A percentile compares a stretch with the other conserved stretches of the same genome.
phyloP scores from a whole-genome alignment of 2,329 filamentous ascomycete genomes.

The Exophiala mesophila region DNA sequence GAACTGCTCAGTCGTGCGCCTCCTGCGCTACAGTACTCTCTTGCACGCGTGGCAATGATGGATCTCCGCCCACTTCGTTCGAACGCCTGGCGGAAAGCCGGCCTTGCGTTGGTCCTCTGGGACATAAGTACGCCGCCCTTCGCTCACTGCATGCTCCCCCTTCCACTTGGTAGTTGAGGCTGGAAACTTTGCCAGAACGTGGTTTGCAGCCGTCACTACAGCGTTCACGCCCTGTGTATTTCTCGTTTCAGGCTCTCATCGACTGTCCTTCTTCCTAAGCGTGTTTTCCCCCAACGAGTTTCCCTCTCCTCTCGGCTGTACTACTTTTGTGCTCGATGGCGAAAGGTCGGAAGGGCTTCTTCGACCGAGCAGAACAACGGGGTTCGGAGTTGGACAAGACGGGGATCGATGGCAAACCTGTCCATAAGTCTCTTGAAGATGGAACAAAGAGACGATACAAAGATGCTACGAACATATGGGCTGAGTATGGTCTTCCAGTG shows the following conservation, averaged over 20 bases:
- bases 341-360: slow-evolving; percentile 5
- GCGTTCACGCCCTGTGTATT: slow-evolving; percentile 1
- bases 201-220: slow-evolving; percentile 3
- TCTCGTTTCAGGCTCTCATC: slow-evolving; percentile 3
- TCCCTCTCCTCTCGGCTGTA: slow-evolving; percentile 5
- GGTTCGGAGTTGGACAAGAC: slow-evolving; percentile 2
- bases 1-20: slow-evolving; percentile 1
- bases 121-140: slow-evolving; percentile 13
- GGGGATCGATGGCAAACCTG: slow-evolving; percentile 5
- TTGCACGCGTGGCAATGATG: slow-evolving; percentile 5
- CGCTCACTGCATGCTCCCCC: slow-evolving; percentile 4
- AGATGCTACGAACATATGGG: slow-evolving; percentile 3
- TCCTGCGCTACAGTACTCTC: slow-evolving; percentile 9
- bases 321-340: slow-evolving; percentile 2
- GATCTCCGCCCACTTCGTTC: slow-evolving; percentile 13
- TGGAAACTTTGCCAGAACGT: slow-evolving; percentile 3
- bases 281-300: slow-evolving; percentile 4
- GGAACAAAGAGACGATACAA: slow-evolving; percentile 1
- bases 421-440: slow-evolving; percentile 6
- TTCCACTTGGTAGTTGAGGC: slow-evolving; percentile 1
- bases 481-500: slow-evolving; percentile 2
- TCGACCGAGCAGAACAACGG: slow-evolving; percentile 5
- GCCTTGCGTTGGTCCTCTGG: slow-evolving; percentile 7
- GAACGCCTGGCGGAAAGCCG: slow-evolving; percentile 9
- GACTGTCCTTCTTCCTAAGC: slow-evolving; percentile 9